These are phyloP conservation scores for Ganoderma lucidum DNA, from an alignment of 1,284 basidiomycete genomes.

Conservation along the genomic window DNA sequence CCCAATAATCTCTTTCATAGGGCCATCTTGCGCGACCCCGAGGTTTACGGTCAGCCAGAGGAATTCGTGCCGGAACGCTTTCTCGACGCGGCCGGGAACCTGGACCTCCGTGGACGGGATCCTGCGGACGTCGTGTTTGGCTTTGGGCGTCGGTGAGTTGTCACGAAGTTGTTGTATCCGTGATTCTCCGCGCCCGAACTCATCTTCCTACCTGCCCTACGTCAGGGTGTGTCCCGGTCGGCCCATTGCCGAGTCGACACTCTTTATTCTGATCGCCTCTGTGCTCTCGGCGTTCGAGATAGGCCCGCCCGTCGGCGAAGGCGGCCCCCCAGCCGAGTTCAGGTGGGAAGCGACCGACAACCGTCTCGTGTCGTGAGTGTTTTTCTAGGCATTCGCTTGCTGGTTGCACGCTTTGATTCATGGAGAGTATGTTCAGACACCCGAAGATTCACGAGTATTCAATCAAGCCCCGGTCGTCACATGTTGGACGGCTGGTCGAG, in stretches of 20 bases:
- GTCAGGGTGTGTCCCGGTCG: conserved; percentile 26
- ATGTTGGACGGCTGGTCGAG: not conserved
- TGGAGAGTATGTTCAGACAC: not conserved
- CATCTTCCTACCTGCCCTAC: not conserved
- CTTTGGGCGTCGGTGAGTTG: conserved; percentile 20
- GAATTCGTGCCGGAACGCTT: conserved; percentile 27
- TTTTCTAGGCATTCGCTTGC: not conserved
- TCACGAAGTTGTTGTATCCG: not conserved
- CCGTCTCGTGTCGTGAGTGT: not conserved
- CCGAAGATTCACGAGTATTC: not conserved
- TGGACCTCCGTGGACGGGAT: conserved; percentile 2
- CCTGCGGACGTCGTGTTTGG: conserved; percentile 16
- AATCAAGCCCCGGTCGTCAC: not conserved
- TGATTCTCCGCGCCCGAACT: no score
- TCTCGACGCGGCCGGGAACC: not conserved
- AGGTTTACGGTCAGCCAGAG: conserved; percentile 30
- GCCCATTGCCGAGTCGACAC: conserved; percentile 15
- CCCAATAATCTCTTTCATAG: not conserved
- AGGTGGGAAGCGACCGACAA: not conserved
- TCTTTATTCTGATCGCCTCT: conserved; percentile 23
- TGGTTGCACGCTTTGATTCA: not conserved
- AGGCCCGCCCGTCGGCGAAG: conserved; percentile 8
- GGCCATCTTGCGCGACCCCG: conserved; percentile 32
- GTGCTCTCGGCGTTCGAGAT: conserved; percentile 21
- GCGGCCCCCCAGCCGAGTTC: not conserved